A percentile compares a stretch with the other conserved stretches of the same genome.
Conservation (phyloP, 208 protist genomes). For the Naegleria lovaniensis region DNA sequence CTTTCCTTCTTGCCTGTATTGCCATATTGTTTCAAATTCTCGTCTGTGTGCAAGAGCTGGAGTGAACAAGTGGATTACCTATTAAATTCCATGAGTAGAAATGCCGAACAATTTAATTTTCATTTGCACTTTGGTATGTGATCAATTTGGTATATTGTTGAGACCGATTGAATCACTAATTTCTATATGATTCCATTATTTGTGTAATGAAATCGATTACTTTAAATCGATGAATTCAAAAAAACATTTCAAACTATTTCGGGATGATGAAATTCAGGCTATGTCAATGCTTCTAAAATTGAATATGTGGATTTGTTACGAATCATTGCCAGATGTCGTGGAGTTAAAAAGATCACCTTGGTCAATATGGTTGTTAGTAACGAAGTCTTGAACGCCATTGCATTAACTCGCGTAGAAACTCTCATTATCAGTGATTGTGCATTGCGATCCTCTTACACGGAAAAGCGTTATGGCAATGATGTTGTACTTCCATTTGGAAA, state of each 20-base stretch:
- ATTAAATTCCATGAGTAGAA: neutral
- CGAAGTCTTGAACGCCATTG: neutral
- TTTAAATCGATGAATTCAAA: too few species aligned
- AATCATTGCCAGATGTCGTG: neutral
- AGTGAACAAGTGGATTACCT: neutral
- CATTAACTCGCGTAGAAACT: neutral
- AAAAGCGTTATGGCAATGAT: too few species aligned
- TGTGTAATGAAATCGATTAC: too few species aligned
- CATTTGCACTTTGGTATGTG: neutral
- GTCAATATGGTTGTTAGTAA: neutral
- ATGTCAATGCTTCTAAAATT: neutral
- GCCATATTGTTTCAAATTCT: neutral
- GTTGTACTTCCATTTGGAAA: too few species aligned
- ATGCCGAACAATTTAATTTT: neutral
- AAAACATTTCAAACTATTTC: too few species aligned
- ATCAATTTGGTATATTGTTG: too few species aligned
- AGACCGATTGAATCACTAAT: too few species aligned
- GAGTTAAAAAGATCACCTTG: neutral
- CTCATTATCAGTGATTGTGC: neutral
- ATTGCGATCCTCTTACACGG: neutral
- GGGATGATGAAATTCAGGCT: neutral
- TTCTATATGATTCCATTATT: too few species aligned
- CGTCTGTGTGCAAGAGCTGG: neutral
- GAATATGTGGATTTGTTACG: neutral
- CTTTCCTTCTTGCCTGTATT: neutral